phyloP scores from a whole-genome alignment of 768 basidiomycete species.

The Podaxis sp. region DNA sequence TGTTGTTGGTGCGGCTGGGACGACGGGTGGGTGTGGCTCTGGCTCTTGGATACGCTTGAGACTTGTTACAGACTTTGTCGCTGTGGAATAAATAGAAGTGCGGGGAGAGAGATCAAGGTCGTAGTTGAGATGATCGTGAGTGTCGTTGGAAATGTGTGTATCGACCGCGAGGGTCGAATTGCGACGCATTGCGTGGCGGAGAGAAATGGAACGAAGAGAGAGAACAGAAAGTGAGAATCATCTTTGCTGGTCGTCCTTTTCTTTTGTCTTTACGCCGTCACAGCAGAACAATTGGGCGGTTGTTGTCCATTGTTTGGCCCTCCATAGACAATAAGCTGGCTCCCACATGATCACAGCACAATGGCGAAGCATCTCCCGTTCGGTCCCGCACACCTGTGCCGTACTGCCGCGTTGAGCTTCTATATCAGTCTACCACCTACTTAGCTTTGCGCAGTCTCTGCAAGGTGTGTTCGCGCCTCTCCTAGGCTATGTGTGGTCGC shows the following conservation, averaged over 20 bases:
- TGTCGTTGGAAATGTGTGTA: conserved; percentile 18
- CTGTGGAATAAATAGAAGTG: conserved; percentile 23
- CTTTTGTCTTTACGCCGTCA: conserved; percentile 15
- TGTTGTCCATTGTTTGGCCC: conserved; percentile 19
- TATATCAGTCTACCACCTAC: neutral
- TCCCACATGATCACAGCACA: neutral
- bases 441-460: neutral
- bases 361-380: neutral
- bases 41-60: conserved; percentile 3
- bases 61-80: conserved; percentile 2
- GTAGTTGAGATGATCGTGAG: conserved; percentile 19
- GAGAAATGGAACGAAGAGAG: conserved; percentile 12
- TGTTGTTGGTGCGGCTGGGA: conserved; percentile 14
- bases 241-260: neutral
- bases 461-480: neutral
- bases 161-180: conserved; percentile 23
- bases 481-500: neutral
- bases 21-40: neutral
- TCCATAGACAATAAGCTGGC: conserved; percentile 10
- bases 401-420: neutral
- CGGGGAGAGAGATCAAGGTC: conserved; percentile 26
- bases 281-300: conserved; percentile 18
- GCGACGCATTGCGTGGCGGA: conserved; percentile 23
- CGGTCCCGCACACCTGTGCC: neutral
- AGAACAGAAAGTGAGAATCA: conserved; percentile 3